Conservation (phyloP, 2,329 filamentous ascomycete species). For the Aplosporella prunicola region DNA sequence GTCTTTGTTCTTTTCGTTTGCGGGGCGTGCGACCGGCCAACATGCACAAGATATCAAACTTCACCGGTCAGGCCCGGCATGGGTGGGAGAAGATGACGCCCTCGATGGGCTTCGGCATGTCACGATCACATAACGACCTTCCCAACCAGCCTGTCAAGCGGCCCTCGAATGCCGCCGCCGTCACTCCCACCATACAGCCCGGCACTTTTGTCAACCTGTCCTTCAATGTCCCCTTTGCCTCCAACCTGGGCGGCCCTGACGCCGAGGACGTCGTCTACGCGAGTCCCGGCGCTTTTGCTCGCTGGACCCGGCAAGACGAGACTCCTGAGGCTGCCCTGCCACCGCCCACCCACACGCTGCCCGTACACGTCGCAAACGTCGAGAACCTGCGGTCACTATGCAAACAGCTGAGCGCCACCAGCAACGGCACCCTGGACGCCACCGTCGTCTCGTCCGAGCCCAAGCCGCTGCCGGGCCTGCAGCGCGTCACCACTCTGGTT, state of each 20-base stretch:
- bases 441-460: slow-evolving; percentile 75
- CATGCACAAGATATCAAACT: slow-evolving; percentile 62
- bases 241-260: slow-evolving; percentile 83
- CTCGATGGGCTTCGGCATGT: slow-evolving; percentile 52
- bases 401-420: slow-evolving; percentile 63
- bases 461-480: slow-evolving; percentile 47
- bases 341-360: slow-evolving; percentile 76
- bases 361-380: slow-evolving; percentile 84
- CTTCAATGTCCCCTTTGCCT: slow-evolving; percentile 95
- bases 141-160: slow-evolving; percentile 46
- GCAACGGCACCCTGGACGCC: slow-evolving; percentile 61
- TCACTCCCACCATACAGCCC: slow-evolving; percentile 57
- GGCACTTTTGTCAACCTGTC: slow-evolving; percentile 80
- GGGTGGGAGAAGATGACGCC: slow-evolving; percentile 60
- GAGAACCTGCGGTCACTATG: slow-evolving; percentile 71
- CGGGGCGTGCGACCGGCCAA: slow-evolving; percentile 15
- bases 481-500: slow-evolving; percentile 42
- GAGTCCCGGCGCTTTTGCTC: slow-evolving; percentile 73
- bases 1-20: slow-evolving; percentile 5
- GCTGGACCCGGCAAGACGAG: slow-evolving; percentile 89
- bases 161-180: slow-evolving; percentile 36
- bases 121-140: slow-evolving; percentile 49
- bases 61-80: slow-evolving; percentile 56
- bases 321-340: slow-evolving; percentile 56
- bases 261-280: slow-evolving; percentile 92